A percentile compares a stretch with the other conserved stretches of the same genome.
phyloP scores from a whole-genome alignment of 495 filamentous ascomycete species.

The Chaetomium cochliodes region DNA sequence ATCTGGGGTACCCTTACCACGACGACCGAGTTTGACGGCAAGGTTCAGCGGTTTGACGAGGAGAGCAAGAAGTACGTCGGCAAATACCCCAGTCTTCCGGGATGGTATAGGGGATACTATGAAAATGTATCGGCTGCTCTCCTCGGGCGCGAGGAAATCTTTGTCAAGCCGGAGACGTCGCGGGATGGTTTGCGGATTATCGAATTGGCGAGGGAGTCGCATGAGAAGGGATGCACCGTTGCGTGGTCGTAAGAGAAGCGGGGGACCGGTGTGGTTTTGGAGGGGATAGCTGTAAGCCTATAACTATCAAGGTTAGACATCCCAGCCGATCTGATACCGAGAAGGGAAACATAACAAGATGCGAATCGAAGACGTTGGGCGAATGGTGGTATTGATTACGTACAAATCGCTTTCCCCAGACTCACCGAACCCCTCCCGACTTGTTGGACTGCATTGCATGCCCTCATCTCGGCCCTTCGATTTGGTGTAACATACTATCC shows the following conservation, averaged over 20 bases:
- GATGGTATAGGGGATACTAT: slow-evolving; percentile 65
- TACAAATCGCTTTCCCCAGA: too few relatives aligned
- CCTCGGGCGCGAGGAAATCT: slow-evolving; percentile 39
- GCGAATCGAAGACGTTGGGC: too few relatives aligned
- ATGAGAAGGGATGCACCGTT: slow-evolving; percentile 30
- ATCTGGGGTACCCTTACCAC: slow-evolving; percentile 40
- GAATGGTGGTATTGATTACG: too few relatives aligned
- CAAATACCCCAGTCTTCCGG: slow-evolving; percentile 41
- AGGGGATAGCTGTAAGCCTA: too few relatives aligned
- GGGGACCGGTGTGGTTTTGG: too few relatives aligned
- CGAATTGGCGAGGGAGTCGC: slow-evolving; percentile 59
- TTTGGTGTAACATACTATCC: too few relatives aligned
- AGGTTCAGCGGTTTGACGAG: slow-evolving; percentile 27
- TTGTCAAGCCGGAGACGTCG: slow-evolving; percentile 61
- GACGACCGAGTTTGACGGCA: slow-evolving; percentile 28
- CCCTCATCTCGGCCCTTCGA: too few relatives aligned
- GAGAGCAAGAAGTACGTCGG: slow-evolving; percentile 32
- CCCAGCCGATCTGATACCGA: too few relatives aligned
- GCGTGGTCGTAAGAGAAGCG: slow-evolving; percentile 22
- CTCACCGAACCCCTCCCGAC: too few relatives aligned
- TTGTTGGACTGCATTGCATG: too few relatives aligned
- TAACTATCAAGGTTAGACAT: too few relatives aligned
- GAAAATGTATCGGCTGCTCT: slow-evolving; percentile 55
- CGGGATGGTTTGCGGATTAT: slow-evolving; percentile 63
- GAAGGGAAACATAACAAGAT: too few relatives aligned